Conservation (phyloP, 129 eudicot species). For the Calendula officinalis region DNA sequence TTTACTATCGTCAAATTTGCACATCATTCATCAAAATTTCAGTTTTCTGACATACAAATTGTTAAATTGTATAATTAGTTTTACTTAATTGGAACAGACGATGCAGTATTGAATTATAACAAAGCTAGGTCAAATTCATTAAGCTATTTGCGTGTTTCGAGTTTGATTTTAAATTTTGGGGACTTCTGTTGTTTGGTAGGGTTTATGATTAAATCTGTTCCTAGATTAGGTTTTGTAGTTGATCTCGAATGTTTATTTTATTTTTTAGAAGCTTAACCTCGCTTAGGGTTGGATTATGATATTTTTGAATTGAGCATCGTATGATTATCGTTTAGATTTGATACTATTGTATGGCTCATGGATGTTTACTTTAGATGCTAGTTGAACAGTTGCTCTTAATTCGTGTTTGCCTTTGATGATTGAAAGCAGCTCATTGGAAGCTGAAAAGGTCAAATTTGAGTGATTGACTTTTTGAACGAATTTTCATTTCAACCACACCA, state of each 20-base stretch:
- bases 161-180: conserved; percentile 16
- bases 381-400: no score
- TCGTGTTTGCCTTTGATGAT: no score
- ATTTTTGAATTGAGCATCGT: not conserved
- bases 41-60: not conserved
- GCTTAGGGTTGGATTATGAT: conserved; percentile 19
- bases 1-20: not conserved
- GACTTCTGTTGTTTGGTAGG: not conserved
- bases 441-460: not conserved
- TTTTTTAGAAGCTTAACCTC: not conserved
- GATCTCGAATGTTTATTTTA: not conserved
- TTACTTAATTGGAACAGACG: not conserved
- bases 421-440: not conserved
- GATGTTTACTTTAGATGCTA: conserved; percentile 6
- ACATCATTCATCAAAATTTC: not conserved
- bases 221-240: not conserved
- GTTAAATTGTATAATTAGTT: not conserved
- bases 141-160: conserved; percentile 7
- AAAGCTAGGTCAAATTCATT: conserved; percentile 16
- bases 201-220: not conserved
- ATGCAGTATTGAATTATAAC: conserved; percentile 17
- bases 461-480: conserved; percentile 1
- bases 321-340: conserved; percentile 4
- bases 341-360: not conserved
- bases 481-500: not conserved